These are phyloP conservation scores for Begonia loranthoides DNA, from an alignment of 306 rosid genomes.

Conservation along the genomic window DNA sequence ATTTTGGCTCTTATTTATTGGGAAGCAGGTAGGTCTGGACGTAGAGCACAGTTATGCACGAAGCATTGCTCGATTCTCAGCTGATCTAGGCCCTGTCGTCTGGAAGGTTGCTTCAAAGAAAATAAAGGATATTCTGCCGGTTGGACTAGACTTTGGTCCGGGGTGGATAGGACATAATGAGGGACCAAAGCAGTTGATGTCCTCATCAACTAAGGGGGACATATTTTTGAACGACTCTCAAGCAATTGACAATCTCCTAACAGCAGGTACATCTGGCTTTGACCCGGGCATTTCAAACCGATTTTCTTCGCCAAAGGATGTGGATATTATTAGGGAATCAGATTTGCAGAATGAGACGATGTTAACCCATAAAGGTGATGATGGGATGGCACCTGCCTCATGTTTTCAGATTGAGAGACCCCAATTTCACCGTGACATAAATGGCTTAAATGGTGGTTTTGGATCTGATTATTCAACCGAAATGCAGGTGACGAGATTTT, in stretches of 20 bases:
- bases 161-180: conserved; percentile 50
- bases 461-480: conserved; percentile 25
- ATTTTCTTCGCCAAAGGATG: conserved; percentile 26
- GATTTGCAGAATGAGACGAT: conserved; percentile 30
- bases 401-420: conserved; percentile 27
- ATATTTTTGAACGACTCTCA: conserved; percentile 19
- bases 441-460: conserved; percentile 18
- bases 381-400: conserved; percentile 20
- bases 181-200: conserved; percentile 18
- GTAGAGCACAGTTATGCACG: conserved; percentile 64
- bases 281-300: conserved; percentile 20
- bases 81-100: conserved; percentile 75
- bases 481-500: conserved; percentile 41
- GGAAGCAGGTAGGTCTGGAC: conserved; percentile 57
- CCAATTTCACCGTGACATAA: conserved; percentile 14
- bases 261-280: conserved; percentile 23
- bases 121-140: conserved; percentile 20
- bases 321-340: conserved; percentile 18
- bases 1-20: no score
- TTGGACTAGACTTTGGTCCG: conserved; percentile 45
- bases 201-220: conserved; percentile 20
- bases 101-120: conserved; percentile 73
- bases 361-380: conserved; percentile 15
- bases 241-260: conserved; percentile 22
- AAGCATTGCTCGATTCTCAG: conserved; percentile 72